These are phyloP conservation scores for Colletotrichum australisinense DNA, from an alignment of 2,329 filamentous ascomycete genomes.

Conservation along the genomic window DNA sequence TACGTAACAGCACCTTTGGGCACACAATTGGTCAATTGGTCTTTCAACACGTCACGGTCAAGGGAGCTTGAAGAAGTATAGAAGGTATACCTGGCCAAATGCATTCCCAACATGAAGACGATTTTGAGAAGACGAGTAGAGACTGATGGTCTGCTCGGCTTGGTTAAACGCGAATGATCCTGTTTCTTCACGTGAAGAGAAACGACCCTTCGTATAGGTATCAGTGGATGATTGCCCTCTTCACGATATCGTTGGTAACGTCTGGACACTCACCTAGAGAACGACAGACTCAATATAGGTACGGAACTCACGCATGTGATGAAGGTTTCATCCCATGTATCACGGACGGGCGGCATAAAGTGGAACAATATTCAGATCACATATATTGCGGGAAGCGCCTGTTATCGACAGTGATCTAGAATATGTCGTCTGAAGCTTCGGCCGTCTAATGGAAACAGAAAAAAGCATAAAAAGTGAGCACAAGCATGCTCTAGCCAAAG, in stretches of 20 bases:
- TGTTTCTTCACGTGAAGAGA: no score
- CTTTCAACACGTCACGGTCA: no score
- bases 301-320: background rate
- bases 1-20: no score
- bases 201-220: background rate
- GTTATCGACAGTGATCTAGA: constrained; percentile 1
- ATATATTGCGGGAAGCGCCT: background rate
- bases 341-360: background rate
- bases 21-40: no score
- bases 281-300: background rate
- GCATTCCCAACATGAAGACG: no score
- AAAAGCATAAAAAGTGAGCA: constrained; percentile 20
- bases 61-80: no score
- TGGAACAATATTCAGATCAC: background rate
- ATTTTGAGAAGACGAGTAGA: no score
- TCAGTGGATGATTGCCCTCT: background rate
- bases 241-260: no score
- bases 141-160: no score
- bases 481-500: constrained; percentile 16
- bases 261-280: background rate
- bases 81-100: no score
- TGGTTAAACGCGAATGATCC: no score
- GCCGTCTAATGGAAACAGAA: constrained; percentile 3
- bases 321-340: constrained; percentile 3
- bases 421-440: background rate